These are phyloP conservation scores for Fusarium lateritium DNA, from an alignment of 2,329 filamentous ascomycete species.

Conservation along the genomic window DNA sequence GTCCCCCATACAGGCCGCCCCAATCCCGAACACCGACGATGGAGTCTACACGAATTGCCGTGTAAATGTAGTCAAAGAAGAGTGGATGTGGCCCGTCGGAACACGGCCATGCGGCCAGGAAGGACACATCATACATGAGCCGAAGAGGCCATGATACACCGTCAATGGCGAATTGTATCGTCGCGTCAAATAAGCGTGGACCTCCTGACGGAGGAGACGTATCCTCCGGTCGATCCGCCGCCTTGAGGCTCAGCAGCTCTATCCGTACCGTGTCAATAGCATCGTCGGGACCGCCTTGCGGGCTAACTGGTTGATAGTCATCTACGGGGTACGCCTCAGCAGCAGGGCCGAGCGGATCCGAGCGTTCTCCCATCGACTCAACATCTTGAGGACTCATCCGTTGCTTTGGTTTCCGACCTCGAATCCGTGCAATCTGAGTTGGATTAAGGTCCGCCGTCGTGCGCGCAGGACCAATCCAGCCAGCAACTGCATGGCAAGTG, in stretches of 20 bases:
- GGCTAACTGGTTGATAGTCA: slow-evolving; percentile 75
- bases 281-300: slow-evolving; percentile 68
- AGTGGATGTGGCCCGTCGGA: slow-evolving; percentile 75
- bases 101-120: slow-evolving; percentile 76
- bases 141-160: slow-evolving; percentile 74
- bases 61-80: slow-evolving; percentile 79
- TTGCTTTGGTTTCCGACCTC: slow-evolving; percentile 71
- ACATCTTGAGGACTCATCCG: slow-evolving; percentile 72
- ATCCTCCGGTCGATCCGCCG: slow-evolving; percentile 53
- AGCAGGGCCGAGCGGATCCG: slow-evolving; percentile 77
- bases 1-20: slow-evolving; percentile 63
- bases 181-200: slow-evolving; percentile 71
- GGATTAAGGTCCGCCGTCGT: slow-evolving; percentile 76
- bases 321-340: slow-evolving; percentile 74
- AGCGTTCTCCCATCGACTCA: slow-evolving; percentile 75
- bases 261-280: slow-evolving; percentile 77
- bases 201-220: slow-evolving; percentile 44
- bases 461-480: slow-evolving; percentile 81
- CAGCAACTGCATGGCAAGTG: slow-evolving; percentile 78
- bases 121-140: slow-evolving; percentile 75
- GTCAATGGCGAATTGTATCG: slow-evolving; percentile 74
- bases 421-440: slow-evolving; percentile 79
- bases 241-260: slow-evolving; percentile 74
- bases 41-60: slow-evolving; percentile 72
- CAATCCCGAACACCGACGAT: slow-evolving; percentile 77